Percentiles rank a stretch among this genome's conserved stretches.
Evolutionary conservation across 768 basidiomycete species (phyloP).

Genomic region (Cubamyces lactineus): DNA sequence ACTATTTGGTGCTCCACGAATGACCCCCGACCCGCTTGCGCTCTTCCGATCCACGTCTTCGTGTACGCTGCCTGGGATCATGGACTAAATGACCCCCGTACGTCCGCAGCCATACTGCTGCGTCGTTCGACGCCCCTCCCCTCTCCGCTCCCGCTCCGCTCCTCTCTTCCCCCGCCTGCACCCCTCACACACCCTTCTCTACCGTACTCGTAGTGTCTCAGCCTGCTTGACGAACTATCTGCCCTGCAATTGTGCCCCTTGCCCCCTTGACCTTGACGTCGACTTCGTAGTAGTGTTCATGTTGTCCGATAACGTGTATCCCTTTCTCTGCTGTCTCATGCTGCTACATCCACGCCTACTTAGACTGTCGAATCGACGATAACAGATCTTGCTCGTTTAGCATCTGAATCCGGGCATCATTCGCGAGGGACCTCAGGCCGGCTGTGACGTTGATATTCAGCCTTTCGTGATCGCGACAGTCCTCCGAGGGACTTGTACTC

Average conservation of each 20-base stretch:
- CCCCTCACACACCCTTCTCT: too few relatives aligned
- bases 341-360: slow-evolving; percentile 16
- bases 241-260: background rate
- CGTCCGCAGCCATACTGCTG: background rate
- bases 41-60: slow-evolving; percentile 3
- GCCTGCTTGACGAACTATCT: background rate
- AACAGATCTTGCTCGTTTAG: background rate
- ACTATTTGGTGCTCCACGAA: too few relatives aligned
- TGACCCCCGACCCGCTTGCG: background rate
- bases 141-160: too few relatives aligned
- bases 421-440: too few relatives aligned
- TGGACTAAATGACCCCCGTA: slow-evolving; percentile 11
- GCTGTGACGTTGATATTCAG: too few relatives aligned
- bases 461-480: too few relatives aligned
- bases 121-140: background rate
- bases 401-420: too few relatives aligned
- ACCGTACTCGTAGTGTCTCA: background rate
- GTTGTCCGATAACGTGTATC: slow-evolving; percentile 14
- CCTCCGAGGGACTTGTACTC: too few relatives aligned
- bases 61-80: slow-evolving; percentile 9
- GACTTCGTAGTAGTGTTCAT: background rate
- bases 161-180: background rate
- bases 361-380: slow-evolving; percentile 10
- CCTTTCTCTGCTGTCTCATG: slow-evolving; percentile 4
- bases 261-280: background rate